These are phyloP conservation scores for Globisporangium parvum DNA, from an alignment of 352 stramenopile species.

Conservation along the genomic window DNA sequence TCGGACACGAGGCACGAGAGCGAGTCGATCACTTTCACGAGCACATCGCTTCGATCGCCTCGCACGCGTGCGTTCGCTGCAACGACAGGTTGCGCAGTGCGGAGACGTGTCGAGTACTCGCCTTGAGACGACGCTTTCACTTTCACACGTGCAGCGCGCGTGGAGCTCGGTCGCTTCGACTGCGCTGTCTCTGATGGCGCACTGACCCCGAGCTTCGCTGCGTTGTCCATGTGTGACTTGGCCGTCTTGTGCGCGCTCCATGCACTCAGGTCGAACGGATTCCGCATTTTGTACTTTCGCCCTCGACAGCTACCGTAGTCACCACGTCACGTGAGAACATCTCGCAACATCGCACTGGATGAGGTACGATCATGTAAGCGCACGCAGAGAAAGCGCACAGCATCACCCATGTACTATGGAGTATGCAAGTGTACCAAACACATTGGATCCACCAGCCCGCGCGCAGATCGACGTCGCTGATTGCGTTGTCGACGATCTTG, in stretches of 20 bases:
- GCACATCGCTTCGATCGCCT: constrained; percentile 23
- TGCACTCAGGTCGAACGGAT: constrained; percentile 13
- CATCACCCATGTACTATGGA: neutral
- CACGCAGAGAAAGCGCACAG: neutral
- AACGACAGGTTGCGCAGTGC: constrained; percentile 15
- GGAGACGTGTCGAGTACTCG: neutral
- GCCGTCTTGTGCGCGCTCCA: constrained; percentile 29
- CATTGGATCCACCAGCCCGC: constrained; percentile 48
- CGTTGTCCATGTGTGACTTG: constrained; percentile 15
- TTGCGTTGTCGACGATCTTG: constrained; percentile 30
- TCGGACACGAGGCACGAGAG: constrained; percentile 38
- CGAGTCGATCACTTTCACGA: constrained; percentile 33
- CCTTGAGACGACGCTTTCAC: neutral
- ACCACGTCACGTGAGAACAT: neutral
- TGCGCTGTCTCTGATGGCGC: neutral
- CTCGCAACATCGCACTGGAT: no score
- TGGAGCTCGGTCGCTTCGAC: neutral
- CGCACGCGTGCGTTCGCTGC: constrained; percentile 18
- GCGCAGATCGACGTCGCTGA: constrained; percentile 35
- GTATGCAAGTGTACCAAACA: constrained; percentile 20
- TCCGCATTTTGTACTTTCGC: constrained; percentile 26
- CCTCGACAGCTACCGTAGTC: constrained; percentile 25
- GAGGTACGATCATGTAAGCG: neutral
- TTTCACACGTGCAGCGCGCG: constrained; percentile 1
- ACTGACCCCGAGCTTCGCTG: constrained; percentile 7